phyloP scores from a whole-genome alignment of 495 filamentous ascomycete genomes.

The Penicillium malachiteum region DNA sequence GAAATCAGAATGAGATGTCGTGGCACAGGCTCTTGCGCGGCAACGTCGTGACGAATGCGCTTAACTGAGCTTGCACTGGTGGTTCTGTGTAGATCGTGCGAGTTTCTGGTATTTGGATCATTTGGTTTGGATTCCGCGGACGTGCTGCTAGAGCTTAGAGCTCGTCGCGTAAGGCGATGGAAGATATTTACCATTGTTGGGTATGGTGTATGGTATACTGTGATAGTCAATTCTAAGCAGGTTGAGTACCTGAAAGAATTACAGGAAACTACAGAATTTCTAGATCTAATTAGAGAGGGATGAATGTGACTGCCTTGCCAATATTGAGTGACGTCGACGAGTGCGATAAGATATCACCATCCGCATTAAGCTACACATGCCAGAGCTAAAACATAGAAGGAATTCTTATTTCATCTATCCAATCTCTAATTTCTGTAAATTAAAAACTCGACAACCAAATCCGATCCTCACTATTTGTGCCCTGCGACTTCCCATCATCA shows the following conservation, averaged over 20 bases:
- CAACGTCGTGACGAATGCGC: conserved; percentile 6
- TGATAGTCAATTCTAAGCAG: too few species aligned
- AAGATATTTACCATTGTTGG: conserved; percentile 27
- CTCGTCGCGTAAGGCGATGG: conserved; percentile 19
- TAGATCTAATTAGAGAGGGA: not conserved
- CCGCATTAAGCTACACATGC: not conserved
- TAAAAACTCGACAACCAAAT: conserved; percentile 41
- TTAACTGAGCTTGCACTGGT: conserved; percentile 15
- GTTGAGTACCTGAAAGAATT: too few species aligned
- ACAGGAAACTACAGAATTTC: too few species aligned
- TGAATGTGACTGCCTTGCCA: not conserved
- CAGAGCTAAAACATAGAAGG: not conserved
- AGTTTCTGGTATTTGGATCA: not conserved
- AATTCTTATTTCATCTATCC: too few species aligned
- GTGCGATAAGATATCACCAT: conserved; percentile 1
- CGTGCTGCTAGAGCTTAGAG: conserved; percentile 10
- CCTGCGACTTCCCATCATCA: conserved; percentile 34
- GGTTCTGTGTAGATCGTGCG: conserved; percentile 15
- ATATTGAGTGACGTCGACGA: conserved; percentile 24
- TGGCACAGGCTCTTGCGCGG: conserved; percentile 16
- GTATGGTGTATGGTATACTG: too few species aligned
- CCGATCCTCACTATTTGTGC: conserved; percentile 28
- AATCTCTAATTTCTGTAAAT: not conserved
- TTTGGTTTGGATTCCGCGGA: not conserved
- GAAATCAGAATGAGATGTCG: conserved; percentile 58